Base-by-base conservation (phyloP, 306 rosid species). In the Malus sieversii region DNA sequence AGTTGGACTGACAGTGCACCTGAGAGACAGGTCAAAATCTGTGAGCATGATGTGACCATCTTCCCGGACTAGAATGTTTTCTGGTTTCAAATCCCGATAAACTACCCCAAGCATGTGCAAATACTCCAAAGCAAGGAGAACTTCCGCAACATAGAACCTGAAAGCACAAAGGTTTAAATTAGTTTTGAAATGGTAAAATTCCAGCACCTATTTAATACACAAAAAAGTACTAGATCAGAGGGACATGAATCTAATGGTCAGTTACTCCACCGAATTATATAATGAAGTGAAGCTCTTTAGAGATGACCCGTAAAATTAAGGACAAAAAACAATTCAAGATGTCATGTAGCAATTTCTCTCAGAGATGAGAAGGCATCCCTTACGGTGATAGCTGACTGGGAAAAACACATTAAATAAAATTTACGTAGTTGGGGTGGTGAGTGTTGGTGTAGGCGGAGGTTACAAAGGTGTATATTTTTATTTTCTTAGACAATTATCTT, bases 1-100 rank as follows among this genome's bases (percentile, higher is more conserved):
- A 1, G 88, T 90, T 57, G 97, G 97, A 83, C 66, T 86, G 63
- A 92, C 97, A 59, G 86, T 79, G 79, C 97, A 92, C 78, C 93
- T 79, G 6, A 92, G 87, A 23, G 97, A 92, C 72, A 92, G 90
- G 74, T 92, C 97, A 74, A 90, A 92, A 85, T 92, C 97, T 32
- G 97, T 88, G 60, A 92, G 97, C 97, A 92, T 92, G 68, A 92
- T 92, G 85, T 92, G 97, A 33, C 97, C 97, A 20, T 90, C 96
- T 78, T 92, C 97, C 70, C 97, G 79, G 75, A 92, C 97, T 80
- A 92, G 96, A 83, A 92, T 88, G 78, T 92, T 92, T 81, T 92
- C 97, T 0, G 97, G 97, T 72, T 92, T 92, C 77, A 92, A 77
- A 85, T 92, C 97, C 25, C 97, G 88, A 82, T 92, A 92, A 74